These are phyloP conservation scores for Xenoacremonium recifei DNA, from an alignment of 2,329 filamentous ascomycete species.

Conservation along the genomic window DNA sequence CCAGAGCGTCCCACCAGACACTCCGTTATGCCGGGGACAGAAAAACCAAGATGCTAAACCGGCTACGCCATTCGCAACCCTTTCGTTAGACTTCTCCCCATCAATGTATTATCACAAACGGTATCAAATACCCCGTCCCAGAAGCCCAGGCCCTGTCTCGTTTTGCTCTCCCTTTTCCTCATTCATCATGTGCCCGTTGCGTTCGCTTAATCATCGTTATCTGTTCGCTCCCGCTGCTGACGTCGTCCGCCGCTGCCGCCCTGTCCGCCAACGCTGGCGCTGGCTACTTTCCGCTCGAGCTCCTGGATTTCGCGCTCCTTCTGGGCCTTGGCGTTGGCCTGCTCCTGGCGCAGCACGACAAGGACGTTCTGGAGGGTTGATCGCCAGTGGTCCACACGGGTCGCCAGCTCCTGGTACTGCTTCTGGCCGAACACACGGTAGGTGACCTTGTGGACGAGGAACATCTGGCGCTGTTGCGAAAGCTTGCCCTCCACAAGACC, in stretches of 20 bases:
- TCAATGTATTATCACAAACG: constrained; percentile 33
- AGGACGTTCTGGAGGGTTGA: constrained; percentile 77
- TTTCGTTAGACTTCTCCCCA: constrained; percentile 17
- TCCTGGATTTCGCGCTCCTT: constrained; percentile 76
- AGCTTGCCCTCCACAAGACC: constrained; percentile 96
- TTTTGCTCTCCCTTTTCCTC: constrained; percentile 12
- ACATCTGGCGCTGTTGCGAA: constrained; percentile 87
- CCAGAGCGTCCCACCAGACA: constrained; percentile 6
- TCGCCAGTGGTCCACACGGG: constrained; percentile 88
- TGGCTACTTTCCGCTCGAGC: constrained; percentile 64
- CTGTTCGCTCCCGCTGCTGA: constrained; percentile 47
- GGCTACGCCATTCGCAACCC: constrained; percentile 37
- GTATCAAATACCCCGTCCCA: constrained; percentile 24
- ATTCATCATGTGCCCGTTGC: constrained; percentile 15
- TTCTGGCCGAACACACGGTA: constrained; percentile 97
- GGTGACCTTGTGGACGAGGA: constrained; percentile 92
- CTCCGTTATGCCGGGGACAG: constrained; percentile 17
- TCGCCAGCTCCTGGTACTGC: constrained; percentile 95
- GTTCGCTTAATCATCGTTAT: constrained; percentile 53
- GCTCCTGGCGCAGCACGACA: constrained; percentile 74
- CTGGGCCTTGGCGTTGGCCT: constrained; percentile 73
- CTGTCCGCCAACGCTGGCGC: constrained; percentile 34
- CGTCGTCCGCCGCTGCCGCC: constrained; percentile 32
- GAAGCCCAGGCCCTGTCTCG: constrained; percentile 13
- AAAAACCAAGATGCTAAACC: constrained; percentile 34